These are phyloP conservation scores for Hypoxylon fuscum DNA, from an alignment of 495 filamentous ascomycete species.

Conservation along the genomic window DNA sequence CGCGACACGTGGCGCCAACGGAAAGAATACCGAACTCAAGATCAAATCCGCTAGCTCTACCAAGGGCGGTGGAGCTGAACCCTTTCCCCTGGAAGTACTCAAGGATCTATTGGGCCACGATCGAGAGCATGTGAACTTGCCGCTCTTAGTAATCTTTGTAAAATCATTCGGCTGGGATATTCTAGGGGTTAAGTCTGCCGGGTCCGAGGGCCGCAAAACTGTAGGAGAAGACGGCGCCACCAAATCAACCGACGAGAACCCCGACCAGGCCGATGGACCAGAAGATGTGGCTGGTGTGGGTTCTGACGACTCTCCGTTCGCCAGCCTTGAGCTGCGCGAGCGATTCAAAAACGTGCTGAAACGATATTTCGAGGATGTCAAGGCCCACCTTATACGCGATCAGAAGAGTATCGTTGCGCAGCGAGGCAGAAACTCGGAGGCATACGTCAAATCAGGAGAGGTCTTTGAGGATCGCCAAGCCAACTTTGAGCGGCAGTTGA, in stretches of 20 bases:
- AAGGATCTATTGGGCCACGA: constrained; percentile 96
- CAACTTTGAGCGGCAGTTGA: constrained; percentile 92
- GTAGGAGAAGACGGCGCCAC: constrained; percentile 85
- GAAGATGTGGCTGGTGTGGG: constrained; percentile 48
- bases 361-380: constrained; percentile 94
- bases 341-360: constrained; percentile 88
- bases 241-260: constrained; percentile 56
- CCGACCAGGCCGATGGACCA: constrained; percentile 53
- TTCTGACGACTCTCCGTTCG: constrained; percentile 74
- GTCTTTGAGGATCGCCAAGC: constrained; percentile 98
- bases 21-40: constrained; percentile 64
- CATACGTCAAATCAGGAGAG: constrained; percentile 97
- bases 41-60: constrained; percentile 54
- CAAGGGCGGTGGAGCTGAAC: constrained; percentile 72
- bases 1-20: constrained; percentile 65
- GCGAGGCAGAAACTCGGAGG: constrained; percentile 93
- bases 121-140: constrained; percentile 88
- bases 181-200: constrained; percentile 75
- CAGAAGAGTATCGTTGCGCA: constrained; percentile 86
- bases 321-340: constrained; percentile 77
- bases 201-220: constrained; percentile 79
- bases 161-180: constrained; percentile 98
- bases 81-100: constrained; percentile 93
- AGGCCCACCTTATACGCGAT: constrained; percentile 84
- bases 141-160: constrained; percentile 90